These are phyloP conservation scores for Coemansia sp. DNA, from an alignment of 192 early-diverging fungal genomes.

Conservation along the genomic window DNA sequence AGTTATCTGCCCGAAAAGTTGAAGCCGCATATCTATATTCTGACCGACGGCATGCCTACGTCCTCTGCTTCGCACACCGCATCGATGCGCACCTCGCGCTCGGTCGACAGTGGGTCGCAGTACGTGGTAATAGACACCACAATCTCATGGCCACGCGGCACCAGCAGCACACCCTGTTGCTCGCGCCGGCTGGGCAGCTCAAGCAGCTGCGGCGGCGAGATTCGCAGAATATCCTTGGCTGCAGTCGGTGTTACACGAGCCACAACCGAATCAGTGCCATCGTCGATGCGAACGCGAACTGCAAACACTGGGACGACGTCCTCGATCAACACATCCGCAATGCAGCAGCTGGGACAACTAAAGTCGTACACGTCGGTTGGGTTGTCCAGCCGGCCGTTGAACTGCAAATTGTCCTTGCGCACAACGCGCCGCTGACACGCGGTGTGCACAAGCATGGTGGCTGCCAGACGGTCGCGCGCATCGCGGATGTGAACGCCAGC, in stretches of 20 bases:
- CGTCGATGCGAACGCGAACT: conserved; percentile 16
- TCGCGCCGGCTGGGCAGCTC: conserved; percentile 16
- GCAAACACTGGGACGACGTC: conserved; percentile 24
- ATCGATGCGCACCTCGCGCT: conserved; percentile 22
- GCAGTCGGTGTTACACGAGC: conserved; percentile 7
- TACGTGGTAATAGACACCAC: conserved; percentile 26
- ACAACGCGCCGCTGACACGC: conserved; percentile 13
- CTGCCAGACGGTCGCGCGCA: conserved; percentile 26
- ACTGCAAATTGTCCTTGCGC: background rate
- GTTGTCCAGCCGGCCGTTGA: conserved; percentile 9
- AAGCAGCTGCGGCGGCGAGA: conserved; percentile 31
- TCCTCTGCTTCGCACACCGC: conserved; percentile 22
- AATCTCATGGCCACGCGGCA: conserved; percentile 22
- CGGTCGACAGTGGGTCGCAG: conserved; percentile 16
- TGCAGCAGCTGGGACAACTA: conserved; percentile 23
- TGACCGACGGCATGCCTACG: conserved; percentile 7
- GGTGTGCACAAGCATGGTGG: conserved; percentile 34
- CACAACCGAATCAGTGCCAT: conserved; percentile 18
- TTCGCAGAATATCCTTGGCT: conserved; percentile 17
- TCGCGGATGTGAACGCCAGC: conserved; percentile 17
- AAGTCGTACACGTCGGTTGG: conserved; percentile 25
- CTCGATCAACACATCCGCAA: background rate
- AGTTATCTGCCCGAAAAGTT: background rate
- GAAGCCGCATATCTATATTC: background rate
- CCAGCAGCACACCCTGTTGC: conserved; percentile 17